Evolutionary conservation across 164 flowering plant genomes (phyloP), one percentile per base, ranked within the genome.

Genomic region (Akebia trifoliata): DNA sequence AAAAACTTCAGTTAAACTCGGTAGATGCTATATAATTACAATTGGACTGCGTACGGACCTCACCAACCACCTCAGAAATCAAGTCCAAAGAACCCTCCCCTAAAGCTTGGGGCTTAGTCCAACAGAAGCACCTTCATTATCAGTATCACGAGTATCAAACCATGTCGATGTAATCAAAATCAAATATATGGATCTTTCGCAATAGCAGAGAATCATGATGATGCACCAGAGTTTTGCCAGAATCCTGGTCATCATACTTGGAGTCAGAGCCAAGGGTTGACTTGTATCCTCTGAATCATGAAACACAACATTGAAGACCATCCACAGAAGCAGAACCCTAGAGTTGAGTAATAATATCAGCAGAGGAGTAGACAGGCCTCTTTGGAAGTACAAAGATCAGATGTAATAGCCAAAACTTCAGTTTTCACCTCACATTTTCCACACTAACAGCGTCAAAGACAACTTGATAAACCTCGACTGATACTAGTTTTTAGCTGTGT

Each of bases 371-470:
- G n/a, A 48, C 22, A 48, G 38, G 0, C 18, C 22, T 46, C 25
- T 4, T 46, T 30, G 25, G 29, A 26, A 25, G 11, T 11, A 45
- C 2, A 3, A 4, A 20, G 11, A 4, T 21, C 49, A 46, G 50
- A 30, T 46, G 12, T 4, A n/a, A 22, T 7, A 26, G 50, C 31
- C 10, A 46, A 2, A 22, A 9, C 50, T 46, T 46, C 50, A 46
- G 31, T 8, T 46, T 46, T 36, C 32, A 59, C 20, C 26, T 14
- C 48, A 44, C 48, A 44, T 44, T 21, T 21, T 44, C 54, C 38
- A 43, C 59, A 56, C 51, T 42, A 24, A 54, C 54, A 51, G 30
- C 60, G 55, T 42, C 67, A 20, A 52, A 54, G 18, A n/a, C 62
- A 54, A 10, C 29, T 61, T 32, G 54, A 8, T 39, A 53, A 50